Evolutionary conservation across 306 rosid species (phyloP).

Genomic region (Sicyos edulis): DNA sequence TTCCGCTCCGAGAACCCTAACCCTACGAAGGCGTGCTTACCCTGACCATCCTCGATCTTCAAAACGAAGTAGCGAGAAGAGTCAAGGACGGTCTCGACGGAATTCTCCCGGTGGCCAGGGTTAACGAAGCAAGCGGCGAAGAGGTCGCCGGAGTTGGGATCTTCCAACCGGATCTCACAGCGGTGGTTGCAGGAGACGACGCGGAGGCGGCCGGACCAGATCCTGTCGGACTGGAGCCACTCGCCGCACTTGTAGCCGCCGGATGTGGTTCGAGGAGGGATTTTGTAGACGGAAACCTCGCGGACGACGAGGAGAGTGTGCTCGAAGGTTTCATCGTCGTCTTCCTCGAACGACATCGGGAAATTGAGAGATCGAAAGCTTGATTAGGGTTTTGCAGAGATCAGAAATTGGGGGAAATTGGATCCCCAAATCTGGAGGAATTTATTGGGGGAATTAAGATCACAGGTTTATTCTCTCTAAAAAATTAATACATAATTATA

Average conservation of each 20-base stretch:
- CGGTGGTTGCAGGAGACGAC: conserved; percentile 84
- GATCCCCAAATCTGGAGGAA: conserved; percentile 12
- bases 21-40: conserved; percentile 92
- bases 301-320: conserved; percentile 97
- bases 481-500: too few species aligned
- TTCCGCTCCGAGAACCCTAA: conserved; percentile 84
- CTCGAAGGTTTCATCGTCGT: conserved; percentile 68
- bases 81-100: conserved; percentile 90
- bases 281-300: conserved; percentile 89
- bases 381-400: neutral
- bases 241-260: conserved; percentile 99
- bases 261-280: conserved; percentile 82
- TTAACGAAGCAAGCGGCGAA: conserved; percentile 88
- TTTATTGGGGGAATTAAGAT: conserved; percentile 24
- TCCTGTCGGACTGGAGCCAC: conserved; percentile 97
- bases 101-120: conserved; percentile 79
- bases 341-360: conserved; percentile 87
- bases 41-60: conserved; percentile 91
- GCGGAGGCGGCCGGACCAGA: conserved; percentile 94
- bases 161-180: conserved; percentile 98
- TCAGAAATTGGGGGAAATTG: neutral
- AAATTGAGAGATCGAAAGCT: neutral
- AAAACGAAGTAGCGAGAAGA: conserved; percentile 94
- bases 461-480: too few species aligned
- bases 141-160: conserved; percentile 77